phyloP scores from a whole-genome alignment of 148 eudicot genomes.

The Fallopia convolvulus region DNA sequence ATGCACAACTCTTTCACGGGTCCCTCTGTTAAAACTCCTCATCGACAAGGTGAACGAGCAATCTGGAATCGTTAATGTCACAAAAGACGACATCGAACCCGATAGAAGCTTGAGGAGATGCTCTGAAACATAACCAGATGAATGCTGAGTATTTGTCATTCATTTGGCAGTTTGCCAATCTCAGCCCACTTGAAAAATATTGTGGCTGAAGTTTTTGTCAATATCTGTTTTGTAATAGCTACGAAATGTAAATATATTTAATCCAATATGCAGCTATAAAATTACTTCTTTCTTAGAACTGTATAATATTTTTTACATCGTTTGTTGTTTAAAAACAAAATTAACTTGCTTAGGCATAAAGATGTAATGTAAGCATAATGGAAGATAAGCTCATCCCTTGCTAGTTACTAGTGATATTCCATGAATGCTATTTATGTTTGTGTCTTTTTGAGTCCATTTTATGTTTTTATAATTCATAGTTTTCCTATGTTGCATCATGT shows the following conservation, averaged over 20 bases:
- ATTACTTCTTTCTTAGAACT: neutral
- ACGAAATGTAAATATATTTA: neutral
- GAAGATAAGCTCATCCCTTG: too few relatives aligned
- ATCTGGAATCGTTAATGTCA: conserved; percentile 44
- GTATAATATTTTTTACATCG: too few relatives aligned
- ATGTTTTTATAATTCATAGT: too few relatives aligned
- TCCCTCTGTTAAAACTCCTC: conserved; percentile 83
- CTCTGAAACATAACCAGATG: conserved; percentile 25
- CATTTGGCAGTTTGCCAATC: neutral
- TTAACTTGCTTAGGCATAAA: too few relatives aligned
- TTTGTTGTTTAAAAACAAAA: too few relatives aligned
- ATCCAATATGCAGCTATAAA: neutral
- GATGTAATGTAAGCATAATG: too few relatives aligned
- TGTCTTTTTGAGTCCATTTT: too few relatives aligned
- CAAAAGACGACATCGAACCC: conserved; percentile 46
- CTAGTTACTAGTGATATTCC: too few relatives aligned
- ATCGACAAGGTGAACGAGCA: conserved; percentile 80
- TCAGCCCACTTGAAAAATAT: neutral
- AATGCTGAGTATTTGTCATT: neutral
- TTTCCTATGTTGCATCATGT: too few relatives aligned
- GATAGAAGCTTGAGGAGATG: conserved; percentile 58
- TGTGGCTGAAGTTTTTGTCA: neutral
- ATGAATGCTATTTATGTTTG: too few relatives aligned
- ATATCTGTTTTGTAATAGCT: neutral
- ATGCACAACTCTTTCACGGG: conserved; percentile 65